Evolutionary conservation across 768 basidiomycete genomes (phyloP).

Genomic region (Rhodotorula babjevae): DNA sequence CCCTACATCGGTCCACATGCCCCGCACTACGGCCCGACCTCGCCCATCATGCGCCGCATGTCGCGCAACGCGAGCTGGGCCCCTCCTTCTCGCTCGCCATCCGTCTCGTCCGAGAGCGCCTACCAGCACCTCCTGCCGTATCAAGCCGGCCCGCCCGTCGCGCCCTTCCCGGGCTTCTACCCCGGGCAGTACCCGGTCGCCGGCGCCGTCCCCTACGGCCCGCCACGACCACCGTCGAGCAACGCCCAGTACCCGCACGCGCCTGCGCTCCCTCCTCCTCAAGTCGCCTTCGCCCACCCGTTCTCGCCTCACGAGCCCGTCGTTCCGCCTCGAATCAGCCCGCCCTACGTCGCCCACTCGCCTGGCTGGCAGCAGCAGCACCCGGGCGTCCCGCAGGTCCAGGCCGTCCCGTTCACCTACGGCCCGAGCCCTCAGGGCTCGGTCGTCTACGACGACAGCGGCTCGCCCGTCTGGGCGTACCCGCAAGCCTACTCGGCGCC

Average conservation of each 20-base stretch:
- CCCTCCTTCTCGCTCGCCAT: neutral
- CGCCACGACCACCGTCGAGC: neutral
- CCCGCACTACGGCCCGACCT: neutral
- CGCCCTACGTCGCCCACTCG: neutral
- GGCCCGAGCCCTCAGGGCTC: neutral
- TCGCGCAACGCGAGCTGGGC: neutral
- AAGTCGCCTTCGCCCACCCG: neutral
- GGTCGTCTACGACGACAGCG: neutral
- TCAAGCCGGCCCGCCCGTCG: neutral
- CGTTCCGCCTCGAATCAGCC: neutral
- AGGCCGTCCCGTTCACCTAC: neutral
- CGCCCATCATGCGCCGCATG: neutral
- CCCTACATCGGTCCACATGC: neutral
- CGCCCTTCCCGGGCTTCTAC: neutral
- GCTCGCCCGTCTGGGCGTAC: neutral
- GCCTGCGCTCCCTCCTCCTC: neutral
- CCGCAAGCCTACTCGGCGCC: neutral
- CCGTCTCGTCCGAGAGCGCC: neutral
- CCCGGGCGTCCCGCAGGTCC: too few relatives aligned
- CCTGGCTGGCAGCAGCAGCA: neutral
- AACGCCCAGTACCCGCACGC: neutral
- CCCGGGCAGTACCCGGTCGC: neutral
- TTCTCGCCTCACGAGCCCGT: neutral
- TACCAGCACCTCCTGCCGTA: neutral
- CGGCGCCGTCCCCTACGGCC: neutral